Base-by-base conservation (phyloP, 192 early-diverging fungal genomes). In the Backusella mclennaniae region DNA sequence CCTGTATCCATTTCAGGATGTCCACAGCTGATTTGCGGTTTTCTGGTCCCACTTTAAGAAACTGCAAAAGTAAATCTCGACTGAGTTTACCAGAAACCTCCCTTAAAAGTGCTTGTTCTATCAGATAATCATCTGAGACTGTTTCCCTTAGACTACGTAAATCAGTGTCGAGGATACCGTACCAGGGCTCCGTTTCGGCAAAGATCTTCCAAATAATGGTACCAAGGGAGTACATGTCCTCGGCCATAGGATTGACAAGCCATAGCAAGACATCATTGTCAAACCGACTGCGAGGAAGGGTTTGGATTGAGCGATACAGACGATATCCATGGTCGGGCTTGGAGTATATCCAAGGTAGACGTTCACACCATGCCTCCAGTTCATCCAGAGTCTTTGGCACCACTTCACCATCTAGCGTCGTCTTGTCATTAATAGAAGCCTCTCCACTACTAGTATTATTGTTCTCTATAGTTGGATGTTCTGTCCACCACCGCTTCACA, bases 201-300 rank as follows among this genome's bases (percentile, higher is more conserved):
- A 91, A 89, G 23, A 82, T 87, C 38, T 87, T 84, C 89, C 89
- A 90, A n/a, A 87, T 86, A 21, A 90, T 73, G 0, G 88, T 84
- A 6, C 87, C 86, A 9, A 89, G 41, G 0, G 86, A 87, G 70
- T 90, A 88, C 66, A 88, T 84, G 70, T 91, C 89, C 53, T 90
- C 87, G 0, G 85, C 76, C 14, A 79, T 68, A 2, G 88, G 86
- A 68, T 90, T 77, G 2, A 87, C 79, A 19, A 87, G 81, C 46
- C 77, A 75, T 2, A 81, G 73, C 9, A 90, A 35, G 0, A 84
- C 73, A 4, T 41, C 53, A n/a, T 77, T 76, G 71, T 91, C 88
- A 6, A 75, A 42, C 35, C 85, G 82, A 36, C 52, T 92, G 17
- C 78, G 77, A 17, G 87, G 86, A 23, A 91, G 74, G 1, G 85